Evolutionary conservation across 176 grass and related monocot genomes (phyloP), one percentile per base, ranked within the genome.

Genomic region (Carex myosuroides): DNA sequence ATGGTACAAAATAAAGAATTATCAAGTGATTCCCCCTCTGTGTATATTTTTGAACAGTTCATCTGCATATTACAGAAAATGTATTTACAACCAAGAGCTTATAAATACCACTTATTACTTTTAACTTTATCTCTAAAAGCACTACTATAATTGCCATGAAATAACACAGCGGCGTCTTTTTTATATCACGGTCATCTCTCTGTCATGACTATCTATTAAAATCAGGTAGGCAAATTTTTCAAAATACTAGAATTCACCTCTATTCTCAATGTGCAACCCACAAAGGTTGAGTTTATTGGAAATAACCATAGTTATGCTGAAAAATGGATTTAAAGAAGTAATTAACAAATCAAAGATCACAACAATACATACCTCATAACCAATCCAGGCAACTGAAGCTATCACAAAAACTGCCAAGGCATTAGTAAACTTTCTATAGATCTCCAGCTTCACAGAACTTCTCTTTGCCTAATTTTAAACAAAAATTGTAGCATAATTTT

Each of bases 311-410:
- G 20, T 74, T 74, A 52, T 74, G 44, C 44, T 22, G 30, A 74
- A 2, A 24, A 26, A 74, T 46, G 3, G 17, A 71, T 71, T 46
- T 46, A 17, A 71, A 64, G 46, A 64, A 13, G 0, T 21, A 35
- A 67, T 30, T 73, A 78, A 33, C 13, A 78, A 30, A 57, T 8
- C 52, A 57, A 57, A 57, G 22, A 57, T 55, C 56, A 13, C 68
- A 71, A 78, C 52, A 56, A 29, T 33, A 56, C 17, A 52, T 1
- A 99, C 97, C 93, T 99, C 97, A 75, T 96, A 99, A 66, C 93
- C 93, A 90, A 99, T 99, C 97, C 97, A 96, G 71, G 90, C 85
- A 88, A 99, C 97, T 60, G 91, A 99, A 86, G 91, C 93, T 85
- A 96, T 96, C 37, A 96, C 97, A 74, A 88, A 89, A 88, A 92